Conservation (phyloP, 805 yeast species). For the Henningerozyma blattae region DNA sequence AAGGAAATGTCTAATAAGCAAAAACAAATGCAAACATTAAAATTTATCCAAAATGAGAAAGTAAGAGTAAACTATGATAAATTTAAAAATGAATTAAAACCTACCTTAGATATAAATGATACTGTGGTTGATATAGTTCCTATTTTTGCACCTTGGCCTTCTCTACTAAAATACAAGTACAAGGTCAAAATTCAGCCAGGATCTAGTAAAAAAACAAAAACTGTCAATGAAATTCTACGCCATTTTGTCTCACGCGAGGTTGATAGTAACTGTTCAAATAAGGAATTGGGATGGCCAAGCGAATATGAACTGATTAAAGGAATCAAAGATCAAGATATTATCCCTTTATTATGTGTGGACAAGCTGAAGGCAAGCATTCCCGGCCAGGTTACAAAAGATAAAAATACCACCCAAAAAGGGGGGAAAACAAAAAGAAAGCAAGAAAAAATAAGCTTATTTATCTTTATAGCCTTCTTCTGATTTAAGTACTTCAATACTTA, state of each 20-base stretch:
- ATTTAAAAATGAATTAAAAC: conserved; percentile 28
- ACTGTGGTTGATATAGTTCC: conserved; percentile 56
- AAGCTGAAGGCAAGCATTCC: conserved; percentile 58
- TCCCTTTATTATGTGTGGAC: conserved; percentile 56
- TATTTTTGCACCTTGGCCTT: conserved; percentile 86
- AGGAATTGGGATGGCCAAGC: conserved; percentile 55
- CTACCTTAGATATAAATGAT: conserved; percentile 31
- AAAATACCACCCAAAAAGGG: conserved; percentile 14
- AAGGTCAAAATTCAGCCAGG: conserved; percentile 76
- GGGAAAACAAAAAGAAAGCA: conserved; percentile 4
- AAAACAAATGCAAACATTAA: conserved; percentile 27
- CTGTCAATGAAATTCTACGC: conserved; percentile 55
- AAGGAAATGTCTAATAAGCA: conserved; percentile 26
- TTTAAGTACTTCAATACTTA: too few species aligned
- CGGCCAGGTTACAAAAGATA: conserved; percentile 26
- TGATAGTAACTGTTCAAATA: conserved; percentile 32
- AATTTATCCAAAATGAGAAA: conserved; percentile 27
- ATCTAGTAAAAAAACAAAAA: conserved; percentile 76
- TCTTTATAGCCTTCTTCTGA: too few species aligned
- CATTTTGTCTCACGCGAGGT: conserved; percentile 41
- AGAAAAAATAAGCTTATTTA: neutral
- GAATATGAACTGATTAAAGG: conserved; percentile 46
- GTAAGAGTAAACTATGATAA: conserved; percentile 33
- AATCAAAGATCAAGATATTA: conserved; percentile 52
- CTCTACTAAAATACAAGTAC: conserved; percentile 62